Base-by-base conservation (phyloP, 208 protist species). In the Entamoeba histolytica region DNA sequence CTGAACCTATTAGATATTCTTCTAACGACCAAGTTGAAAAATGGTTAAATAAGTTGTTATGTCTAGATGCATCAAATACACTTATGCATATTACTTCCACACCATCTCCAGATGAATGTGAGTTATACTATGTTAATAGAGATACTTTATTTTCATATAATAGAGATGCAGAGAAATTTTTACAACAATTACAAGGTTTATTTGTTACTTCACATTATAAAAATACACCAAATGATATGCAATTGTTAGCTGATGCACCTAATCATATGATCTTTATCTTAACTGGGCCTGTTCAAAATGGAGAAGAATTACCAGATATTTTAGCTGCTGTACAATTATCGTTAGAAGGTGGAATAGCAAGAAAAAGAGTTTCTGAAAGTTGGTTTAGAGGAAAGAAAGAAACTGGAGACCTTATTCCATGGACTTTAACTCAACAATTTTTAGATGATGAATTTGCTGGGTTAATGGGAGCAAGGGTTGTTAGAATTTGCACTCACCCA, bases 181-280 rank as follows among this genome's bases (percentile, higher is more conserved):
- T 99, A 28, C 98, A 99, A 96, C 95, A 97, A 10, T 96, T 99
- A 93, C 97, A 99, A 95, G 95, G 97, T 0, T 95, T 99, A 44
- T 97, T 98, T 91, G 95, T 97, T 6, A 61, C 95, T 15, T 97
- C 97, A 39, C 98, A 99, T 95, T 99, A 99, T 96, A 99, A 99
- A 95, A 99, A 99, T 95, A 97, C 98, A 91, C 99, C 99, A 3
- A 99, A 99, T 95, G 99, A 99, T 94, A 94, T 99, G 2, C 98
- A 99, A 94, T 96, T 99, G 28, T 50, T 96, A 7, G 98, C 97
- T 8, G 99, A 99, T 95, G 98, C 99, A 0, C 99, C 99, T 7
- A 97, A 98, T 31, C 99, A 99, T 94, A 97, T 98, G 93, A 92
- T 99, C 8, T 99, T 99, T 95, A 97, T 99, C 23, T 96, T 99